Base-by-base conservation (phyloP, 345 rosid genomes). In the Hevea brasiliensis region DNA sequence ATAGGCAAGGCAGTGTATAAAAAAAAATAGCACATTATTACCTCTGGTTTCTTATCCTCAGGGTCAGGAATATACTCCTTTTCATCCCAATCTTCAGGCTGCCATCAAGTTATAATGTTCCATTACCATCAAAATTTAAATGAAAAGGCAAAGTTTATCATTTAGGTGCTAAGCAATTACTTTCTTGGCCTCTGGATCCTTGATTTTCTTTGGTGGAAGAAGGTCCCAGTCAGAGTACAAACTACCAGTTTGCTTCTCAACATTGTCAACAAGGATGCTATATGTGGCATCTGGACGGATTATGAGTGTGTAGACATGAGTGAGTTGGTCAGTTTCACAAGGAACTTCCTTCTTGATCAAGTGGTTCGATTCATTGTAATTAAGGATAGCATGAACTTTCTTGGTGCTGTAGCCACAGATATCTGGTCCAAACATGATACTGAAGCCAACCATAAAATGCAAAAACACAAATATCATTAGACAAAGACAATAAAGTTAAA, bases 31-130 rank as follows among this genome's bases (percentile, higher is more conserved):
- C 32, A 69, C 42, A n/a, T 50, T 24, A 51, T 73, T 81, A 90
- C 96, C 89, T 90, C 98, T 56, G 99, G 98, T 77, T 95, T 95
- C 80, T 80, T 85, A 73, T 95, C 99, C 85, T 93, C 98, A 1
- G 99, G 98, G 58, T 96, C 99, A 24, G 95, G 65, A 80, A 93
- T 96, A 61, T 81, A 93, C 72, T 93, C 98, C 73, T 89, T 84
- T 71, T 90, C 99, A 40, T 93, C 98, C 98, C 99, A 96, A 78
- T 96, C 98, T 85, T 91, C 98, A 42, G 98, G 99, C 99, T 95
- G 87, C 61, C 72, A 76, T 26, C 29, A 68, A 21, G 21, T 65
- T 54, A 65, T 64, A 24, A n/a, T 56, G 20, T 71, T 41, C 40
- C n/a, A 48, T 66, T 18, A 67, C 12, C 64, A 60, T 8, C 70